phyloP scores from a whole-genome alignment of 345 rosid genomes.

The Clarkia xantiana region DNA sequence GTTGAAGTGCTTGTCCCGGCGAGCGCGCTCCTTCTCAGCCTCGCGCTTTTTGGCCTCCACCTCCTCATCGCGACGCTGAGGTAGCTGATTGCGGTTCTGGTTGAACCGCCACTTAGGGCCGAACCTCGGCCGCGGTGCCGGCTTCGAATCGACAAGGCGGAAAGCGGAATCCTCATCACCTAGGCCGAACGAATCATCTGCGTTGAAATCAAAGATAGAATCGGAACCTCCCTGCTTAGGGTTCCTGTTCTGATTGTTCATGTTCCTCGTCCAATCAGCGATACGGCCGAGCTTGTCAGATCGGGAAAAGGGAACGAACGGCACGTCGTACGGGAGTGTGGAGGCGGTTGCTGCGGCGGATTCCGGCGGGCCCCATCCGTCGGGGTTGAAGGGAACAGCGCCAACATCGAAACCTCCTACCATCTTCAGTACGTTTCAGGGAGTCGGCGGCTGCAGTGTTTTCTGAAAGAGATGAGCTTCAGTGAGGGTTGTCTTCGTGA shows the following conservation, averaged over 20 bases:
- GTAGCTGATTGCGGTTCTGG: constrained; percentile 61
- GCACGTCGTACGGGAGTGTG: constrained; percentile 45
- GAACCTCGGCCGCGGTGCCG: constrained; percentile 72
- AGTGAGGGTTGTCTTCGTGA: too few relatives aligned
- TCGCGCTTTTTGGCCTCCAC: constrained; percentile 84
- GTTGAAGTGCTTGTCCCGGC: constrained; percentile 71
- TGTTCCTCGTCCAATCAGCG: constrained; percentile 73
- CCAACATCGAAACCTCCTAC: constrained; percentile 48
- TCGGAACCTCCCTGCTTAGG: constrained; percentile 25
- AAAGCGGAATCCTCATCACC: constrained; percentile 66
- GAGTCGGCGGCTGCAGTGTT: too few relatives aligned
- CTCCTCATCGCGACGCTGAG: constrained; percentile 92
- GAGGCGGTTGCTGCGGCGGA: constrained; percentile 23
- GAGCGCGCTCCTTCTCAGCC: constrained; percentile 87
- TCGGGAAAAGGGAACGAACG: constrained; percentile 75
- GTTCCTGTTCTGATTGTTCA: constrained; percentile 16
- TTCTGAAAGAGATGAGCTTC: too few relatives aligned
- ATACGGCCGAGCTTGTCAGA: constrained; percentile 83
- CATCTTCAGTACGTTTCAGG: constrained; percentile 11
- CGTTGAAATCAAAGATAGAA: constrained; percentile 66
- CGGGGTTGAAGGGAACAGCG: constrained; percentile 72
- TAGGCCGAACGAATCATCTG: constrained; percentile 54
- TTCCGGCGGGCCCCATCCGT: constrained; percentile 90
- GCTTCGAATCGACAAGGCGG: constrained; percentile 85
- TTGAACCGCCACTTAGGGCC: constrained; percentile 91